Evolutionary conservation across 805 yeast species (phyloP), one percentile per base, ranked within the genome.

Genomic region (Cyberlindnera xylosilytica): DNA sequence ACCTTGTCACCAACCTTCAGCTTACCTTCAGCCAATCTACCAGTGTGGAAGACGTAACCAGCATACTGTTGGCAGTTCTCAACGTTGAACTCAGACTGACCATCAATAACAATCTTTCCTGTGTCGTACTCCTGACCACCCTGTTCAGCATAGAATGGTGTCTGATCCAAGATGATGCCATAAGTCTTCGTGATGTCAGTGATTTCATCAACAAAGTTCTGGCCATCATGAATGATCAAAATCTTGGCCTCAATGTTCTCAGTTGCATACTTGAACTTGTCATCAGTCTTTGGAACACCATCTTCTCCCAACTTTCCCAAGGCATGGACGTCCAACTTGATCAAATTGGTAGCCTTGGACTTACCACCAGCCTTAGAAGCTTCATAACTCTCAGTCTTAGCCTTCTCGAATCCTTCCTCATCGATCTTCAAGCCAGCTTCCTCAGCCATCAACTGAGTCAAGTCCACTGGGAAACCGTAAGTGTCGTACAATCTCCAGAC

Each of bases 81-180:
- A 46, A 93, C 98, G 45, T 79, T 81, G 67, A 93, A 91, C 64
- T 91, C 96, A 42, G 90, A 73, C 53, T 68, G 68, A 35, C 95
- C 97, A 61, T 90, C 97, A 57, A 88, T 80, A 39, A 88, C 90
- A 51, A 93, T 74, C 65, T 79, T 84, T 68, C 99, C 99, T 33
- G 95, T 85, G 64, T 93, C 99, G 60, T 76, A 84, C 66, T 89
- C 97, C 74, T 93, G 99, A 61, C 99, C 99, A 79, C 99, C 99
- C 68, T 87, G 95, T 71, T 93, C 99, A 38, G 99, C 98, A 61
- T 93, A 93, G 68, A 93, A 88, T 64, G 95, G 93, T 20, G 98
- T 87, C 64, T 79, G 84, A 63, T 93, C 95, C 46, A 93, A 73
- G 38, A 93, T 63, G 40, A 93, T 66, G 63, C 99, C 99, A 52